Conservation (phyloP, 495 filamentous ascomycete genomes). For the Umbilicaria muhlenbergii region DNA sequence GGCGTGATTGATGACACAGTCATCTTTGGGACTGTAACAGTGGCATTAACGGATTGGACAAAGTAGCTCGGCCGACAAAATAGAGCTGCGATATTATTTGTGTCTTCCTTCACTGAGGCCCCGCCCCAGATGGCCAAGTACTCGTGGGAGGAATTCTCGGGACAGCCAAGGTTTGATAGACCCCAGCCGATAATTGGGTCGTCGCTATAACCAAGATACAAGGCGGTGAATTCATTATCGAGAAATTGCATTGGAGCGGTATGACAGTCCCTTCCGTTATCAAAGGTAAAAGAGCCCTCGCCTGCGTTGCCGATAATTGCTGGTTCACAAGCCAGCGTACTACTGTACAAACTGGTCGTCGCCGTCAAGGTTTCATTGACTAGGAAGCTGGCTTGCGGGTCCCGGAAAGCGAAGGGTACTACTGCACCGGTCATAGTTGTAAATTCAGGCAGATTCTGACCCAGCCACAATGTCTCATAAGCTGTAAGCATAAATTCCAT, state of each 20-base stretch:
- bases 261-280: slow-evolving; percentile 17
- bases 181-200: slow-evolving; percentile 7
- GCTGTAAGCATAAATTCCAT: slow-evolving; percentile 18
- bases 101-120: neutral
- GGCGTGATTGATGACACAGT: slow-evolving; percentile 2
- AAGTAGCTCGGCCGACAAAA: slow-evolving; percentile 27
- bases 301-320: slow-evolving; percentile 6
- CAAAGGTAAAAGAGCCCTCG: slow-evolving; percentile 6
- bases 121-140: slow-evolving; percentile 19
- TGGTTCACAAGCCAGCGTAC: slow-evolving; percentile 21
- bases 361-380: slow-evolving; percentile 16
- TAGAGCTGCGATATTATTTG: slow-evolving; percentile 15
- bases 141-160: slow-evolving; percentile 6
- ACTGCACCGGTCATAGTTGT: slow-evolving; percentile 21
- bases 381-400: no score
- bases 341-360: slow-evolving; percentile 16
- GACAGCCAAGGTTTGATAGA: slow-evolving; percentile 15
- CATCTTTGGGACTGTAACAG: slow-evolving; percentile 9
- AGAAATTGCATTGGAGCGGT: neutral
- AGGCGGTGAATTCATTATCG: neutral
- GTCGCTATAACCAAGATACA: slow-evolving; percentile 21
- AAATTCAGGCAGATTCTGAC: slow-evolving; percentile 22
- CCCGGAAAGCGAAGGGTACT: slow-evolving; percentile 18
- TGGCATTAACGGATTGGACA: slow-evolving; percentile 16
- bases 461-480: slow-evolving; percentile 21